Percentiles rank a stretch among this genome's conserved stretches.
These are phyloP conservation scores for Mycena haematopus DNA, from an alignment of 768 basidiomycete species.

Conservation along the genomic window DNA sequence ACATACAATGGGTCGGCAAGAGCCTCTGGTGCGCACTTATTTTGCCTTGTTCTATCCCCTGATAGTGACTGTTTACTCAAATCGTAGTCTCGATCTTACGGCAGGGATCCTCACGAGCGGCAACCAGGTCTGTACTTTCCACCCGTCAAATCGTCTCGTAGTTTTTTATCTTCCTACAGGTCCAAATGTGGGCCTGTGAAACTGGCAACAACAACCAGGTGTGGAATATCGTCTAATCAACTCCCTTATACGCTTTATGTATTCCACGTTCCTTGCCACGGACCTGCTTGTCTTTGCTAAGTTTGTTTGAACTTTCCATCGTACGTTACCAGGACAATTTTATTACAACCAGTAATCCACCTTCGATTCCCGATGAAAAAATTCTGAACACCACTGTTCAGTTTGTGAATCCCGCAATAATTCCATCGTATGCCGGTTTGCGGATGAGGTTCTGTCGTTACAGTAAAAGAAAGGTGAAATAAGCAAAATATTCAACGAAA, in stretches of 20 bases:
- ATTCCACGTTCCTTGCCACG: no score
- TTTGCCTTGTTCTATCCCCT: no score
- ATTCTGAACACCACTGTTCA: neutral
- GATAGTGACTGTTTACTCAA: no score
- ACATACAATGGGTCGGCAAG: neutral
- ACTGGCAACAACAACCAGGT: neutral
- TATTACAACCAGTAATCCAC: no score
- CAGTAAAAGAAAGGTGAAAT: neutral
- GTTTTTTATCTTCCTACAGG: neutral
- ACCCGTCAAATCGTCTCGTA: neutral
- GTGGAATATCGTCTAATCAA: neutral
- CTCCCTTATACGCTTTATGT: no score
- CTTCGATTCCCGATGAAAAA: no score
- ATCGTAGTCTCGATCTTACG: neutral
- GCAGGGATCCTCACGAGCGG: neutral
- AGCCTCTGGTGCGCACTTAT: no score
- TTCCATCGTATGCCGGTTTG: slow-evolving; percentile 1
- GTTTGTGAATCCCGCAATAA: slow-evolving; percentile 1
- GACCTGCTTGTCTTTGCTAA: no score
- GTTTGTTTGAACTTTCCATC: no score
- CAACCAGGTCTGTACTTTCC: neutral
- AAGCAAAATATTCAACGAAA: neutral
- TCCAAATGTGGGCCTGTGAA: neutral
- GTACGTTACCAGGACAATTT: no score
- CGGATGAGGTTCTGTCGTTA: neutral